phyloP scores from a whole-genome alignment of 345 rosid species.

The Streptanthus diversifolius region DNA sequence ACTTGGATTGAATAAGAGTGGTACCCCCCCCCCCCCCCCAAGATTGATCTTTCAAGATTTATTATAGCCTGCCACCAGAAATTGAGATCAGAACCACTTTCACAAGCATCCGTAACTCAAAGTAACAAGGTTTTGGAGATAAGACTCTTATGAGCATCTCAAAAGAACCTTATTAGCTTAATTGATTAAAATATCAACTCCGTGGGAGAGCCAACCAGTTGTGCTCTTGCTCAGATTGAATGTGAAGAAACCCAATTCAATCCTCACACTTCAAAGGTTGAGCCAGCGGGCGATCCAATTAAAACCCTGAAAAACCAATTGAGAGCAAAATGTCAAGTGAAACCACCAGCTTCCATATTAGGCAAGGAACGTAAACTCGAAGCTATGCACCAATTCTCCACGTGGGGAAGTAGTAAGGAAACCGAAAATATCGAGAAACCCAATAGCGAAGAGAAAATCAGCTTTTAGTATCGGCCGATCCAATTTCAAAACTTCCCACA shows the following conservation, averaged over 20 bases:
- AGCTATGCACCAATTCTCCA: conserved; percentile 13
- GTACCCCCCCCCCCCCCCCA: neutral
- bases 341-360: conserved; percentile 1
- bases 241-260: conserved; percentile 28
- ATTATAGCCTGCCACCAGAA: conserved; percentile 31
- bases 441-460: neutral
- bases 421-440: neutral
- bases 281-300: conserved; percentile 42
- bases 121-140: neutral
- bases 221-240: conserved; percentile 21
- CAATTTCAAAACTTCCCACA: conserved; percentile 13
- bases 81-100: conserved; percentile 29
- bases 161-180: conserved; percentile 19
- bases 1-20: neutral
- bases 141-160: neutral
- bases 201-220: neutral
- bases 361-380: neutral
- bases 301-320: conserved; percentile 39
- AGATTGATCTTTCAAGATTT: conserved; percentile 9
- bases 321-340: conserved; percentile 18
- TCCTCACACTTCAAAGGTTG: conserved; percentile 26
- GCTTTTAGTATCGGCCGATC: conserved; percentile 3
- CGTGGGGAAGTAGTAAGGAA: neutral
- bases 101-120: conserved; percentile 19
- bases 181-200: neutral